A percentile compares a stretch with the other conserved stretches of the same genome.
Evolutionary conservation across 176 grass and related monocot genomes (phyloP).

Genomic region (Typha latifolia): DNA sequence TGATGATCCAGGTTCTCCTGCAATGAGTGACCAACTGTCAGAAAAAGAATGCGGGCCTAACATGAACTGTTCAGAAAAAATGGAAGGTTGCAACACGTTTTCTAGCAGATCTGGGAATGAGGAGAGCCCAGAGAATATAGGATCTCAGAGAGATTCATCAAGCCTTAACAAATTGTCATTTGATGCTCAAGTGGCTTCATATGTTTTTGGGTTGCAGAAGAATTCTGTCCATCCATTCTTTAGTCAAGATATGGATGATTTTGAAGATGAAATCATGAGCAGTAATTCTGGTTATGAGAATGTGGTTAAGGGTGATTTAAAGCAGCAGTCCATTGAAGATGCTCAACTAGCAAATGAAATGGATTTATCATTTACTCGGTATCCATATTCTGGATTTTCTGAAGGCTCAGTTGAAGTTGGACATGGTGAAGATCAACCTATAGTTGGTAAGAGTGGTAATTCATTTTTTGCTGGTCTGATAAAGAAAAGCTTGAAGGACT

Average conservation of each 20-base stretch:
- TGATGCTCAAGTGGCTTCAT: conserved; percentile 14
- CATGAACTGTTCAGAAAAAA: conserved; percentile 36
- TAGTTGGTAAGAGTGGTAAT: conserved; percentile 53
- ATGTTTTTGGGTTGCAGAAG: conserved; percentile 33
- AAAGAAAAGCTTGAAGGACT: conserved; percentile 66
- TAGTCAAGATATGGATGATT: conserved; percentile 26
- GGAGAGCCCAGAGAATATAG: conserved; percentile 48
- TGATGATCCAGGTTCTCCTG: conserved; percentile 26
- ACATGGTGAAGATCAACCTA: conserved; percentile 58
- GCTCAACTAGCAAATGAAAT: conserved; percentile 28
- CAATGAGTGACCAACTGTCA: conserved; percentile 19
- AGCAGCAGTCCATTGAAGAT: conserved; percentile 25
- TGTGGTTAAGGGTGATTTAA: not conserved
- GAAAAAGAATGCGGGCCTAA: conserved; percentile 30
- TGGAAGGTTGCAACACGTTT: conserved; percentile 18
- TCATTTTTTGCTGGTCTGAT: conserved; percentile 77
- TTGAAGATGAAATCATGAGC: conserved; percentile 25
- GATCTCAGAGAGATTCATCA: conserved; percentile 33
- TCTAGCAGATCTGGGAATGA: conserved; percentile 28
- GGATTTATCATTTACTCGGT: conserved; percentile 49
- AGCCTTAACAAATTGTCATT: conserved; percentile 18
- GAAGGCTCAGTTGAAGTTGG: conserved; percentile 43
- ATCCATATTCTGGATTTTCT: conserved; percentile 60
- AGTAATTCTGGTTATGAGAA: conserved; percentile 18
- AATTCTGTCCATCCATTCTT: conserved; percentile 42